Conservation (phyloP, 2,329 filamentous ascomycete species). For the Tolypocladium tropicale region DNA sequence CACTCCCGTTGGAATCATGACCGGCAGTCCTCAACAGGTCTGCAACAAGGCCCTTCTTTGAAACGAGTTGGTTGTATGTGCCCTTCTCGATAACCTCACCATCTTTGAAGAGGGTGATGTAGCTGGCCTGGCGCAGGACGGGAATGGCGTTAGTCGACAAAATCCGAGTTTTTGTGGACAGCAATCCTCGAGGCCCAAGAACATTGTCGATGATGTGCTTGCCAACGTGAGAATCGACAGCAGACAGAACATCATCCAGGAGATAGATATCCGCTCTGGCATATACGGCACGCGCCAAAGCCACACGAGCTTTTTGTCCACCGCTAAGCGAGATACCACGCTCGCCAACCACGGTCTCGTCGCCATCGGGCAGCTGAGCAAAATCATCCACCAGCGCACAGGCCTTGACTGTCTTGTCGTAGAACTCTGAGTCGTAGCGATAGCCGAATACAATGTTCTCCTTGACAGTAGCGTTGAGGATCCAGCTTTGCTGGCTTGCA, state of each 20-base stretch:
- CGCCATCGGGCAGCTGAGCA: conserved; percentile 82
- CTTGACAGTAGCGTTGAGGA: conserved; percentile 94
- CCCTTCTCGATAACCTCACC: conserved; percentile 78
- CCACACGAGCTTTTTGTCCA: conserved; percentile 90
- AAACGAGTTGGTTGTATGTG: conserved; percentile 82
- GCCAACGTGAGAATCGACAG: conserved; percentile 96
- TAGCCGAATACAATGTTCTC: conserved; percentile 98
- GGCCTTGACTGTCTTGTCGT: conserved; percentile 83
- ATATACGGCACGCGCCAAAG: conserved; percentile 88
- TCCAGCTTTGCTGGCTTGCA: conserved; percentile 87
- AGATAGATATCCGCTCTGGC: conserved; percentile 94
- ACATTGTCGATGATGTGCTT: conserved; percentile 92
- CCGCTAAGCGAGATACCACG: conserved; percentile 92
- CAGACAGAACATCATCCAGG: conserved; percentile 86
- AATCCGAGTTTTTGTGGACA: conserved; percentile 79
- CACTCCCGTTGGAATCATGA: conserved; percentile 36
- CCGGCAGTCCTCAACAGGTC: conserved; percentile 72
- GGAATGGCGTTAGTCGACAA: conserved; percentile 92
- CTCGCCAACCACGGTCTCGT: conserved; percentile 94
- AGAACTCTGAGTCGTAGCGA: conserved; percentile 86
- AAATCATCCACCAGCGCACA: conserved; percentile 91
- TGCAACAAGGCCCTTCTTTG: conserved; percentile 85
- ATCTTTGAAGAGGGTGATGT: conserved; percentile 75
- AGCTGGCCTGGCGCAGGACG: conserved; percentile 80
- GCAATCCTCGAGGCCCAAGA: conserved; percentile 71